Conservation (phyloP, 2,329 filamentous ascomycete genomes). For the Pseudophaeomoniella oleicola region DNA sequence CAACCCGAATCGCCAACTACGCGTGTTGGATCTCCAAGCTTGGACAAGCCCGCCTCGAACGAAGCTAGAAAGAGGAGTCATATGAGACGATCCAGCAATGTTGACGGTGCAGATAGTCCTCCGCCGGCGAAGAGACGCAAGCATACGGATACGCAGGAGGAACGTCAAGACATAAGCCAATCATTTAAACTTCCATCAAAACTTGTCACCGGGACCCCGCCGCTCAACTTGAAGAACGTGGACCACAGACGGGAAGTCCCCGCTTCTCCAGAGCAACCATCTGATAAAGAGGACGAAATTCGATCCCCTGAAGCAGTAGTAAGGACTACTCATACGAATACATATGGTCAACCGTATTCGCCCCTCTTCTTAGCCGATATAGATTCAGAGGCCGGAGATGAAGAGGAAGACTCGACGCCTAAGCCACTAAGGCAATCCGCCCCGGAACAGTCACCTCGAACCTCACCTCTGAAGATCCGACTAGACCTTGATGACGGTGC, state of each 20-base stretch:
- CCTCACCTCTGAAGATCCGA: background rate
- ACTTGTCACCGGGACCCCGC: background rate
- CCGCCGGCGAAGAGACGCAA: background rate
- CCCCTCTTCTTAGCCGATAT: too few relatives aligned
- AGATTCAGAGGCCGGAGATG: too few relatives aligned
- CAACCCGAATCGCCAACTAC: constrained; percentile 9
- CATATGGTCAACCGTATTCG: too few relatives aligned
- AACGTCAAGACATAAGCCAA: too few relatives aligned
- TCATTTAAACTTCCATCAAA: too few relatives aligned
- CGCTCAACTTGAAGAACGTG: background rate
- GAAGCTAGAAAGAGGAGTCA: constrained; percentile 7
- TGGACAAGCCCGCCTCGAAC: constrained; percentile 6
- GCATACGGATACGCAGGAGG: background rate
- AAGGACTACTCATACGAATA: too few relatives aligned
- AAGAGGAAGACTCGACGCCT: too few relatives aligned
- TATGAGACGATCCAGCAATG: constrained; percentile 1
- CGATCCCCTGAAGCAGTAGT: too few relatives aligned
- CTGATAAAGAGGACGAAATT: background rate
- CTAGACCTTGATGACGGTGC: background rate
- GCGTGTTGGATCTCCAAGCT: constrained; percentile 1
- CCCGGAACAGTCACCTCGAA: background rate
- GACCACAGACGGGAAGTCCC: background rate
- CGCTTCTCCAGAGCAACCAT: background rate
- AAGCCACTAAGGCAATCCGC: background rate
- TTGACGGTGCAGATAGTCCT: background rate